Base-by-base conservation (phyloP, 73 alveolate genomes). In the Blepharisma japonicum region DNA sequence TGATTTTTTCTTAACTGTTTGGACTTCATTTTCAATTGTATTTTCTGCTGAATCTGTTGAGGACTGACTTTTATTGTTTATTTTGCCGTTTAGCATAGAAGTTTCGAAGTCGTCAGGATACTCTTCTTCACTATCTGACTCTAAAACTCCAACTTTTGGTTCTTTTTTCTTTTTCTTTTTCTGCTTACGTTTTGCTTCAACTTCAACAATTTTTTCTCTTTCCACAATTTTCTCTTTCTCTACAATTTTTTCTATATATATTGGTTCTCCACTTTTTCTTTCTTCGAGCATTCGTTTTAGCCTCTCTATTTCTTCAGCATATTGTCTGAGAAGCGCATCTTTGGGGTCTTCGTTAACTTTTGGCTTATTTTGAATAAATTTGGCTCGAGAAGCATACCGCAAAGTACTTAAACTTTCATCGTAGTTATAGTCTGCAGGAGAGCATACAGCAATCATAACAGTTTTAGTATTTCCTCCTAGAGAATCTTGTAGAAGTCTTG, bases 391-490 rank as follows among this genome's bases (percentile, higher is more conserved):
- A 6, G 99, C 99, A 91, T 96, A 96, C 56, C 99, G 88, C 68
- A 96, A 83, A 67, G 99, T 96, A 18, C 96, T 88, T 6, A 93
- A 91, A 27, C 99, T 89, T 88, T 96, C 99, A 54, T 96, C 99
- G 82, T 95, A 96, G 74, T 96, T 96, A 81, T 86, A 93, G 78
- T 90, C 94, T 4, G 99, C 95, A 21, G 99, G 99, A 27, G 98
- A 91, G 32, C 93, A 71, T 55, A 96, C 97, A 5, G 99, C 98
- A 56, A 96, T 92, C 99, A 96, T 96, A 21, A 95, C 94, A 0
- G 99, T 96, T 83, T 96, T 96, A 8, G 99, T 96, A 81, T 96
- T 96, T n/a, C 99, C 99, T 68, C 99, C 99, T 11, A 96, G 87
- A 7, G 99, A 95, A 83, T 96, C 99, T 48, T 96, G 88, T 55